Evolutionary conservation across 1,284 basidiomycete genomes (phyloP).

Genomic region (Polyporus tsugae): DNA sequence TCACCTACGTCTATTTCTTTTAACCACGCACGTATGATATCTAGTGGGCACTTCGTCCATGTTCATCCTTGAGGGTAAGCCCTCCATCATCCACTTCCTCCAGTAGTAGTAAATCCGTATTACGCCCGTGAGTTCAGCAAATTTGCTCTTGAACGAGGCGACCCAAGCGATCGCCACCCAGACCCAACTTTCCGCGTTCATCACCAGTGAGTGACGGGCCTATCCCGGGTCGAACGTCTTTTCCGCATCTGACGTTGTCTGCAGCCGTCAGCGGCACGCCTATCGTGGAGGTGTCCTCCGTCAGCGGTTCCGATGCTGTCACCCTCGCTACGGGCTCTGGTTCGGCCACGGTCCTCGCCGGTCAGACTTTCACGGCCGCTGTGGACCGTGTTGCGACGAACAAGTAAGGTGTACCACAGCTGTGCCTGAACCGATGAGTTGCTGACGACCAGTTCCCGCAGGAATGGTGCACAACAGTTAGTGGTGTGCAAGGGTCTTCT

Average conservation of each 20-base stretch:
- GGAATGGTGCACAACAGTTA: background rate
- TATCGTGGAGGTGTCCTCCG: constrained; percentile 21
- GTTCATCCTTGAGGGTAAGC: background rate
- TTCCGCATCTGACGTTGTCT: background rate
- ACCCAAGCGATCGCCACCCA: background rate
- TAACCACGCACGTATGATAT: background rate
- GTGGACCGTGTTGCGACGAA: background rate
- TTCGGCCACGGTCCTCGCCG: constrained; percentile 17
- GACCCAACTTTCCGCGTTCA: background rate
- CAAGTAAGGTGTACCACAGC: background rate
- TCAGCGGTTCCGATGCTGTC: constrained; percentile 20
- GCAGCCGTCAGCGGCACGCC: constrained; percentile 9
- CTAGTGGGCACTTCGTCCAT: background rate
- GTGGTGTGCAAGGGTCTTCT: background rate
- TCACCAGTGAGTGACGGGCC: too few relatives aligned
- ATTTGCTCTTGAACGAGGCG: background rate
- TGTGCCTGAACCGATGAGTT: background rate
- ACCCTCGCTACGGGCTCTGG: constrained; percentile 23
- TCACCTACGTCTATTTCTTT: background rate
- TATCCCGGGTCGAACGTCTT: too few relatives aligned
- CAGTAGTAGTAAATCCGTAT: background rate
- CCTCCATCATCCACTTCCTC: background rate
- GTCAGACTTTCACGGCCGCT: constrained; percentile 20
- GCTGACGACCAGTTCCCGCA: background rate
- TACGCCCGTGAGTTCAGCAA: background rate